Conservation (phyloP, 2,329 filamentous ascomycete species). For the Calonectria multiphialidica region DNA sequence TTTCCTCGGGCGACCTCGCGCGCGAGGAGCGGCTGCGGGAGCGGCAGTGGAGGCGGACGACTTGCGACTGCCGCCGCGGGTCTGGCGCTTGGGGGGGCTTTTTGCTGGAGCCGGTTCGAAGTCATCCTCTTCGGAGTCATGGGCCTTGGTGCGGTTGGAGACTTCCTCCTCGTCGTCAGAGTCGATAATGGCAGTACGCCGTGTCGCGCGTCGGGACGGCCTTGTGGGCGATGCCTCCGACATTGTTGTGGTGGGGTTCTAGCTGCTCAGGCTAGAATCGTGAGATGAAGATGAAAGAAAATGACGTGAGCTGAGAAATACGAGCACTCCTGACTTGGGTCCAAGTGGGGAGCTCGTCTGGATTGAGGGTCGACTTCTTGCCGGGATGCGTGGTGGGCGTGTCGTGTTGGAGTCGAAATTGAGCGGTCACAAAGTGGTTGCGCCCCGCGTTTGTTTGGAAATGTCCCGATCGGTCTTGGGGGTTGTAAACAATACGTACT, state of each 20-base stretch:
- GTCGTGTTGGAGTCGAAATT: slow-evolving; percentile 26
- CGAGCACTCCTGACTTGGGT: background rate
- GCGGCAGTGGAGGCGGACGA: slow-evolving; percentile 60
- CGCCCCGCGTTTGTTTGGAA: slow-evolving; percentile 54
- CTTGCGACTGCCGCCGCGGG: slow-evolving; percentile 51
- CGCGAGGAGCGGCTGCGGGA: slow-evolving; percentile 59
- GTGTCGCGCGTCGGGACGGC: slow-evolving; percentile 60
- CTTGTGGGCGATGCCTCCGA: slow-evolving; percentile 50
- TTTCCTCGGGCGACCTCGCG: slow-evolving; percentile 57
- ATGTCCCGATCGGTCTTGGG: slow-evolving; percentile 52
- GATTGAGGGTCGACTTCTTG: slow-evolving; percentile 10
- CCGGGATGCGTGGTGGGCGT: slow-evolving; percentile 16
- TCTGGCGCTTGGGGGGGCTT: slow-evolving; percentile 64
- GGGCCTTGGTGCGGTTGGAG: slow-evolving; percentile 64
- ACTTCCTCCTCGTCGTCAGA: slow-evolving; percentile 81
- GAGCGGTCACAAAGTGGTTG: slow-evolving; percentile 40
- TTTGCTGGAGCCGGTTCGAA: slow-evolving; percentile 80
- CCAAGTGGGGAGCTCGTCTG: slow-evolving; percentile 17
- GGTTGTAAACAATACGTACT: slow-evolving; percentile 55
- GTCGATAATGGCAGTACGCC: slow-evolving; percentile 81
- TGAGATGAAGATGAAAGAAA: background rate
- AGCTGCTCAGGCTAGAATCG: slow-evolving; percentile 18
- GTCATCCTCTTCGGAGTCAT: slow-evolving; percentile 78
- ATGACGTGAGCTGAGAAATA: background rate
- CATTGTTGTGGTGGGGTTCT: slow-evolving; percentile 40